These are phyloP conservation scores for Phytopythium litorale DNA, from an alignment of 352 stramenopile species.

Conservation along the genomic window DNA sequence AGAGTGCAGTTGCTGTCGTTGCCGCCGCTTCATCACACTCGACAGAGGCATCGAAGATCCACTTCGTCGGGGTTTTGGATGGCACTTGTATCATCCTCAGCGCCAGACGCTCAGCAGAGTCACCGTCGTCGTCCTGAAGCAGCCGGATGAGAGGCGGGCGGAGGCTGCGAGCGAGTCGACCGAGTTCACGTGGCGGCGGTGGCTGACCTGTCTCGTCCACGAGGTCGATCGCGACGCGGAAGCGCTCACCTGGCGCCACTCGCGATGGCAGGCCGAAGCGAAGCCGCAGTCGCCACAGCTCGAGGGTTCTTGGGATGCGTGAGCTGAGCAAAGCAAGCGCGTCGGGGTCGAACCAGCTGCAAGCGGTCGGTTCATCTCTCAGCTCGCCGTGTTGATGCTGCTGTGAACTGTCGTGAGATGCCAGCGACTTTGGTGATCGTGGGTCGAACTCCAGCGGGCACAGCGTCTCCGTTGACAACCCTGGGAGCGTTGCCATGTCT, in stretches of 20 bases:
- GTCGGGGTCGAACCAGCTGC: conserved; percentile 11
- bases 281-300: conserved; percentile 40
- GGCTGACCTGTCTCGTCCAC: conserved; percentile 59
- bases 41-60: not conserved
- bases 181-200: not conserved
- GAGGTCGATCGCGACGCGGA: conserved; percentile 39
- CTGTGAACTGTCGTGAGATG: not conserved
- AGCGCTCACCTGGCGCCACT: conserved; percentile 18
- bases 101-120: not conserved
- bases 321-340: conserved; percentile 10
- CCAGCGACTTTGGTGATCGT: not conserved
- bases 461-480: not conserved
- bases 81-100: not conserved
- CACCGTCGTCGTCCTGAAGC: not conserved
- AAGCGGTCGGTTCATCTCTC: not conserved
- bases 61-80: not conserved
- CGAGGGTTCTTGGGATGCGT: conserved; percentile 12
- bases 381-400: not conserved
- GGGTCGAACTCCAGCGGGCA: not conserved
- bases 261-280: conserved; percentile 33
- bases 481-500: not conserved
- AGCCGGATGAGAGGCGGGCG: not conserved
- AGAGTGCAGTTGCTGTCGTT: not conserved
- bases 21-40: not conserved
- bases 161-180: not conserved